Base-by-base conservation (phyloP, 2,329 filamentous ascomycete species). In the Setomelanomma holmii region DNA sequence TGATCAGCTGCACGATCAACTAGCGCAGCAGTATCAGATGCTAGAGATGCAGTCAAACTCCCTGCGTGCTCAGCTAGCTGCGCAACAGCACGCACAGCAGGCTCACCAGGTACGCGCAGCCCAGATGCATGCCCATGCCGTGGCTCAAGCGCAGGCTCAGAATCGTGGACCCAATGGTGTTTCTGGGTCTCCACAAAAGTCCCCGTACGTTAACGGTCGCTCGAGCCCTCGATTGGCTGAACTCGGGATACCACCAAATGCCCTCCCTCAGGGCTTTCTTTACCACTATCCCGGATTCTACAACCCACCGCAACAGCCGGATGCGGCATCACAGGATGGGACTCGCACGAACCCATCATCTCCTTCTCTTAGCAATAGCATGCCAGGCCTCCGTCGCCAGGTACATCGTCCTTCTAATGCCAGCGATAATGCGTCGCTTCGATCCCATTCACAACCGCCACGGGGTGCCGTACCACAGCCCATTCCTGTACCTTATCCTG, bases 361-460 rank as follows among this genome's bases (percentile, higher is more conserved):
- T 16, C 79, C 79, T 6, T 80, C 78, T 4, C 60, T 80, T 16
- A 72, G 73, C 40, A 69, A 72, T 44, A 75, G 78, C 45, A 66
- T 77, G 24, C 78, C 79, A 14, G 69, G 73, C n/a, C 60, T 78
- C 33, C 73, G 78, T 23, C 64, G 78, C 54, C 71, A 73, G 16
- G 69, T 72, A 1, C 78, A 80, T 53, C 73, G 78, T 12, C 68
- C 72, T 10, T 78, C 76, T 4, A 71, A 79, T 41, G 71, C 76
- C n/a, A 79, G 78, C 52, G 76, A 76, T 21, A 69, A 69, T 16
- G 73, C 67, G 41, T 76, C 78, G 7, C 68, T 75, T 39, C 74
- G 79, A 40, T 82, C 79, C 27, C 79, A 82, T 49, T 81, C 79
- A 6, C 79, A 82, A 53, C 79, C 79, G 47, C 76, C 79, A 17